A percentile compares a stretch with the other conserved stretches of the same genome.
phyloP scores from a whole-genome alignment of 768 basidiomycete genomes.

The Leccinum sublutescens region DNA sequence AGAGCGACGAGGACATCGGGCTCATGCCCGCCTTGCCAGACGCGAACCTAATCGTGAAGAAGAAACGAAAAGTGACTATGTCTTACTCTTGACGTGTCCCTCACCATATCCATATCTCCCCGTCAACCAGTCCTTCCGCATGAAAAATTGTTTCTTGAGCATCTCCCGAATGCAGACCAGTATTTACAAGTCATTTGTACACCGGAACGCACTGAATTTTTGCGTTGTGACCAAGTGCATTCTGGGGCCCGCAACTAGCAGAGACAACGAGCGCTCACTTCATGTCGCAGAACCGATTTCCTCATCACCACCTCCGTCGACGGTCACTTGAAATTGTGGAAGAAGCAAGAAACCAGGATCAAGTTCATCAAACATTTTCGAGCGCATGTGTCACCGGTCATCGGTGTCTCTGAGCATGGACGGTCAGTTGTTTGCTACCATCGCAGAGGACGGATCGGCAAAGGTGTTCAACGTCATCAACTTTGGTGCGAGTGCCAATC shows the following conservation, averaged over 20 bases:
- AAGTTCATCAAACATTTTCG: slow-evolving; percentile 99
- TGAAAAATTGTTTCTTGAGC: slow-evolving; percentile 88
- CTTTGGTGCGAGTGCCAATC: slow-evolving; percentile 65
- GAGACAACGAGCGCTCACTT: slow-evolving; percentile 7
- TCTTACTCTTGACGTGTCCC: not conserved
- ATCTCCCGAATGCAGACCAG: slow-evolving; percentile 87
- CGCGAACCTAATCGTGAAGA: slow-evolving; percentile 47
- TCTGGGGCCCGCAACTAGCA: too few species aligned
- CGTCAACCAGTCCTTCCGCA: slow-evolving; percentile 76
- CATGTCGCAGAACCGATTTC: slow-evolving; percentile 76
- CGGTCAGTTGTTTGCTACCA: slow-evolving; percentile 87
- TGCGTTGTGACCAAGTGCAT: slow-evolving; percentile 83
- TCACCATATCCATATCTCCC: slow-evolving; percentile 12
- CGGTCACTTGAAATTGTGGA: slow-evolving; percentile 96
- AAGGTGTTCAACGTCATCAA: slow-evolving; percentile 98
- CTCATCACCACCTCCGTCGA: slow-evolving; percentile 93
- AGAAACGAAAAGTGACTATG: slow-evolving; percentile 75
- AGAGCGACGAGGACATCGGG: slow-evolving; percentile 76
- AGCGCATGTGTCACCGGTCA: slow-evolving; percentile 79
- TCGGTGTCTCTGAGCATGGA: slow-evolving; percentile 86
- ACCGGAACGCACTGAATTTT: slow-evolving; percentile 88
- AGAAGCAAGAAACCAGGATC: slow-evolving; percentile 93
- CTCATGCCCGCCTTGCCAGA: slow-evolving; percentile 75
- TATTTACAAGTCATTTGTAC: slow-evolving; percentile 98
- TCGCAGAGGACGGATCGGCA: slow-evolving; percentile 87